Conservation (phyloP, 2,329 filamentous ascomycete genomes). For the Capronia coronata region DNA sequence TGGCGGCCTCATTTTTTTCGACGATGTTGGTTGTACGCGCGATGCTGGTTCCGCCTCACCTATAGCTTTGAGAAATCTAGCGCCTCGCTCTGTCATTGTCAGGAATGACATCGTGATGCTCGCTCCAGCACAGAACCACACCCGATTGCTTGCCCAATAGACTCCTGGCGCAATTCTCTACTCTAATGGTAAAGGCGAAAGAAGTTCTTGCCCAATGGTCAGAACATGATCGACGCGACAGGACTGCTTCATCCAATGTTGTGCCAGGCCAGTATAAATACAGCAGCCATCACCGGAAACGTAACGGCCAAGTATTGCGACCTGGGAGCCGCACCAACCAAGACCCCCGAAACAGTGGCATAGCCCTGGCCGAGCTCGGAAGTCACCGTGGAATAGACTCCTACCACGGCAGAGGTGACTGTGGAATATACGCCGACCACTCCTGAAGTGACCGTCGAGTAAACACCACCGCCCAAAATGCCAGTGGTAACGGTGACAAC, state of each 20-base stretch:
- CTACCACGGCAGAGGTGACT: slow-evolving; percentile 11
- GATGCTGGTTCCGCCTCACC: no score
- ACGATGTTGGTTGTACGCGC: no score
- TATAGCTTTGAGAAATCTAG: no score
- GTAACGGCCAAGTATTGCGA: neutral
- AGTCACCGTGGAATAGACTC: slow-evolving; percentile 15
- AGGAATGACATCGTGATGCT: no score
- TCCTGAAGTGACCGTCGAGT: slow-evolving; percentile 11
- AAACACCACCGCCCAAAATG: neutral
- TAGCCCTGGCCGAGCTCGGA: slow-evolving; percentile 12
- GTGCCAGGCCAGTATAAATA: slow-evolving; percentile 4
- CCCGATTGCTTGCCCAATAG: no score
- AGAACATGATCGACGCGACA: neutral
- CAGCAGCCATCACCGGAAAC: neutral
- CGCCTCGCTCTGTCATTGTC: no score
- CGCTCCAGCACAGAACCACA: no score
- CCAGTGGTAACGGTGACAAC: slow-evolving; percentile 9
- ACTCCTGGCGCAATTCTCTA: no score
- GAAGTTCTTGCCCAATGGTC: neutral
- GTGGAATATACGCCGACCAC: slow-evolving; percentile 17
- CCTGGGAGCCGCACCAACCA: slow-evolving; percentile 9
- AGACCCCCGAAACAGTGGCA: slow-evolving; percentile 16
- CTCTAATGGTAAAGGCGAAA: neutral
- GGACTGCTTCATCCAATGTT: slow-evolving; percentile 1
- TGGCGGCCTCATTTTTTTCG: no score